Base-by-base conservation (phyloP, 1,139 yeast species). In the Debaryomycetaceae sp. region DNA sequence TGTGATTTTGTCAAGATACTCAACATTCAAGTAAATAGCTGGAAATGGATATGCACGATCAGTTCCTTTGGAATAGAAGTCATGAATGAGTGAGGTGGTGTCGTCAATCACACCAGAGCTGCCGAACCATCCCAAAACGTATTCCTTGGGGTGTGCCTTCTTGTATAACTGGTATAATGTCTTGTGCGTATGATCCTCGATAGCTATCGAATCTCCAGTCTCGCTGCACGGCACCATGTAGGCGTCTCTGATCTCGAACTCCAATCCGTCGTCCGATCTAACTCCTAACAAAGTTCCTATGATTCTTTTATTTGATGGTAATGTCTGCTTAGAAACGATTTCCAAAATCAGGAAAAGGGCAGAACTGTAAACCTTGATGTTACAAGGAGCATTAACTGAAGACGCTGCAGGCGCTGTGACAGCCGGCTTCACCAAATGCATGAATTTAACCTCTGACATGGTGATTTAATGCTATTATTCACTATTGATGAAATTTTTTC, bases 91-190 rank as follows among this genome's bases (percentile, higher is more conserved):
- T n/a, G 87, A 87, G 18, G 94, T 81, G 58, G 84, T 78, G 45
- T 81, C 75, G 64, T 86, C 91, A 49, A 88, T 77, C 49, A 73
- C 75, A 36, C 50, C 54, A 33, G 79, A 67, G 29, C 91, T 82
- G 39, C 94, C 86, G 62, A 86, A 87, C 96, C 96, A 88, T 41
- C 96, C 96, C 43, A 88, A 75, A 41, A 88, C 86, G 38, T 76
- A 73, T 52, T 83, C 87, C 59, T 85, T 85, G 42, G 94, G 92
- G 61, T 83, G 85, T 30, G 94, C 83, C 57, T 80, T 81, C 65
- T 83, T 85, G 65, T 86, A 82, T 56, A 88, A 70, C 53, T 81
- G 83, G 63, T 73, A 85, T 65, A 86, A 77, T 31, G 80, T 66
- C 59, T 82, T 81, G 69, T 85, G 87, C 55, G 81, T 83, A 45